Evolutionary conservation across 2,329 filamentous ascomycete genomes (phyloP).

Genomic region (Aspergillus pseudoviridinutans): DNA sequence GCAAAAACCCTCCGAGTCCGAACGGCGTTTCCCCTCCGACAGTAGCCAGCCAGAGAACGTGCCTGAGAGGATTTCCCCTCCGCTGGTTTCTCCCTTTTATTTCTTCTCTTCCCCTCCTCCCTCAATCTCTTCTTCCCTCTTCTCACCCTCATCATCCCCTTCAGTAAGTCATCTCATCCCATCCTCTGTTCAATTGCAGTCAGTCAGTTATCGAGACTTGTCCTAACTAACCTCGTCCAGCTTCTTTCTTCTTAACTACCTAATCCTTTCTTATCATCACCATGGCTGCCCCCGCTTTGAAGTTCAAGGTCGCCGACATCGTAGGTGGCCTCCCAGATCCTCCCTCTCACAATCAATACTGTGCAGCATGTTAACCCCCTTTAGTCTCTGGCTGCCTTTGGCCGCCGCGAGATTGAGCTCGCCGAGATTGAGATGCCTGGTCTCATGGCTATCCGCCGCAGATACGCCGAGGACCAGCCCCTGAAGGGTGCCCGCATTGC

Average conservation of each 20-base stretch:
- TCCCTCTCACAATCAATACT: neutral
- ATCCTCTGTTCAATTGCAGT: constrained; percentile 8
- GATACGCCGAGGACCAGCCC: constrained; percentile 91
- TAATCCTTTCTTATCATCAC: constrained; percentile 17
- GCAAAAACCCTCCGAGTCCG: neutral
- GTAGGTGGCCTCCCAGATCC: constrained; percentile 36
- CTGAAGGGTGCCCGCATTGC: constrained; percentile 92
- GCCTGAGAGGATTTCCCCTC: neutral
- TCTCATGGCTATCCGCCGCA: constrained; percentile 89
- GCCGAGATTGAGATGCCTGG: constrained; percentile 96
- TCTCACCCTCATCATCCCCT: constrained; percentile 9
- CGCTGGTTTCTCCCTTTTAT: neutral
- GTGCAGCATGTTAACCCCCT: constrained; percentile 7
- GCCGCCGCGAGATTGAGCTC: constrained; percentile 97
- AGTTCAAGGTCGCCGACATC: constrained; percentile 98
- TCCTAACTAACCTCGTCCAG: constrained; percentile 3
- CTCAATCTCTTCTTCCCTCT: constrained; percentile 11
- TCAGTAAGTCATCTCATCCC: constrained; percentile 8
- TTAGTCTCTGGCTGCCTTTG: constrained; percentile 86
- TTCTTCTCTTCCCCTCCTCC: constrained; percentile 1
- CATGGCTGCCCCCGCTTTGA: constrained; percentile 75
- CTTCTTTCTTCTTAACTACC: constrained; percentile 3
- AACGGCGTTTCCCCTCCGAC: too few species aligned
- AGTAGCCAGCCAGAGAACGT: too few species aligned
- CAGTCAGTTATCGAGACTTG: neutral